Evolutionary conservation across 495 filamentous ascomycete genomes (phyloP), one percentile per base, ranked within the genome.

Genomic region (Aspergillus nidulans): DNA sequence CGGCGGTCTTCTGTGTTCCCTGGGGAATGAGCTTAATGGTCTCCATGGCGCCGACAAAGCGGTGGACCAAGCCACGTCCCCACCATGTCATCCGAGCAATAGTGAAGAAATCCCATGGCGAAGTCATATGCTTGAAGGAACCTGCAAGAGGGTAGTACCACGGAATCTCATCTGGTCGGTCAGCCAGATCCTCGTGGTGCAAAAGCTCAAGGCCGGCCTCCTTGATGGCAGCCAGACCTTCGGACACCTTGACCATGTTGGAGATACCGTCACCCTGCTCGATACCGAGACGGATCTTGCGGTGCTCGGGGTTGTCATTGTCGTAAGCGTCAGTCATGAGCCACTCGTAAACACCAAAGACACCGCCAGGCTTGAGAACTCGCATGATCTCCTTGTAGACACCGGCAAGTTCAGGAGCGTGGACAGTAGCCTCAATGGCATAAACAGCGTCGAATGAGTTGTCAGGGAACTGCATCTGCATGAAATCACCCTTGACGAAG

Each of bases 341-440:
- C 95, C 95, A 98, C 72, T 98, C 94, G 78, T 97, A 97, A 34
- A 97, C 94, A 65, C 94, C 94, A 63, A 98, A 98, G 51, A 89
- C 80, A 65, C 94, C 94, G 48, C 95, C 94, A 43, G 94, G 94
- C 81, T 97, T 98, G 46, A 98, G 78, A 39, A 97, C 94, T 26
- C 91, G 89, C 82, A 86, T 89, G 67, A 97, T 97, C 70, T 98
- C 85, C 69, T 79, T 82, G 75, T 98, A 98, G 48, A 98, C 91
- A 55, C 91, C 95, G 56, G 88, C 90, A n/a, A 98, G 83, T 61
- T 85, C 88, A 46, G 95, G 94, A 3, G 94, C 94, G 72, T 98
- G 95, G 36, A 94, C 89, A 24, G 94, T 98, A 6, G 94, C 94
- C 73, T 98, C 94, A 64, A 98, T 98, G 56, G 95, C 94, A 65